phyloP scores from a whole-genome alignment of 371 early-diverging fungal species.

The Mortierella sp. region DNA sequence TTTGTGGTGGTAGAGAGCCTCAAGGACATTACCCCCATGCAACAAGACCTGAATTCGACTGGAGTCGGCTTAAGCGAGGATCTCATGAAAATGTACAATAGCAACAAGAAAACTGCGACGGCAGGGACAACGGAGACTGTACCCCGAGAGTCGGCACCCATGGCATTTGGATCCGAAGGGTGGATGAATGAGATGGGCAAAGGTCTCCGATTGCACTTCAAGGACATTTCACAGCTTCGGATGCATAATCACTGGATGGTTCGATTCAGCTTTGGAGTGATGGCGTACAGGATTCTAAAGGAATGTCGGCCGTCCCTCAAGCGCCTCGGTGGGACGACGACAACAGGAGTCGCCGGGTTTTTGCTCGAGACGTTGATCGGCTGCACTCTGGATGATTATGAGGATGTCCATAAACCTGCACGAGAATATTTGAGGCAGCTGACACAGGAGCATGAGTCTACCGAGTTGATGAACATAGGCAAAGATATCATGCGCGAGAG shows the following conservation, averaged over 20 bases:
- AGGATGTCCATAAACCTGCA: conserved; percentile 15
- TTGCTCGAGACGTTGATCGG: conserved; percentile 46
- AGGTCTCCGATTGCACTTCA: conserved; percentile 28
- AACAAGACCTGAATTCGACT: neutral
- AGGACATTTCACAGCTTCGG: conserved; percentile 21
- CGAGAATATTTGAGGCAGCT: conserved; percentile 6
- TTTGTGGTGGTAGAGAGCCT: conserved; percentile 21
- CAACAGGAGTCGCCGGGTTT: conserved; percentile 19
- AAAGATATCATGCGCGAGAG: conserved; percentile 42
- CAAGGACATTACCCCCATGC: neutral
- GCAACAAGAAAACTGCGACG: neutral
- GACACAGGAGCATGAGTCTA: conserved; percentile 3
- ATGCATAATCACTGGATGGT: conserved; percentile 45
- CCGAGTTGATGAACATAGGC: conserved; percentile 17
- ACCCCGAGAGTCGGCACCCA: neutral
- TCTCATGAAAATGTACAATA: conserved; percentile 38
- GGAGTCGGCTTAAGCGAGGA: conserved; percentile 8
- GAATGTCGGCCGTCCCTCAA: conserved; percentile 23
- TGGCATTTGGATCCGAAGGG: conserved; percentile 13
- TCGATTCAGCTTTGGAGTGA: conserved; percentile 22
- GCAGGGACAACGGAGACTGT: neutral
- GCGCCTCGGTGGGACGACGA: neutral
- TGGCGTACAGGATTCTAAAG: conserved; percentile 30
- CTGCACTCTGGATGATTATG: conserved; percentile 39
- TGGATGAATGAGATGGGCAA: conserved; percentile 23